Percentiles rank a stretch among this genome's conserved stretches.
phyloP scores from a whole-genome alignment of 2,329 filamentous ascomycete genomes.

The Fonsecaea erecta region DNA sequence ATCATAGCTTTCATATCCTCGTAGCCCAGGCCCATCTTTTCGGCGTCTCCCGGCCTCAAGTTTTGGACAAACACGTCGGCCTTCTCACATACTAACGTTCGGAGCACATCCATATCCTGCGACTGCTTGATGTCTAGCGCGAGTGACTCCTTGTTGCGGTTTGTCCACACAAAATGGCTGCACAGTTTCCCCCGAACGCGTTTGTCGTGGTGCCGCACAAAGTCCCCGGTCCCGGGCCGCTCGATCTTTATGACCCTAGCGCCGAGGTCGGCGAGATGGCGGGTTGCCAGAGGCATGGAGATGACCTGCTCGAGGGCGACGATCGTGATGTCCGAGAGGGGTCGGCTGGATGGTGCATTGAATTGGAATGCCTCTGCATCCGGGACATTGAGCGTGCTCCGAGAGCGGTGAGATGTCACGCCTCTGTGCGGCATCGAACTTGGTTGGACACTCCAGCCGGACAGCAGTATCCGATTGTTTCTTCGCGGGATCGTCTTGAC shows the following conservation, averaged over 20 bases:
- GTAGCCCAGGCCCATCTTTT: slow-evolving; percentile 55
- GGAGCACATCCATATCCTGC: slow-evolving; percentile 51
- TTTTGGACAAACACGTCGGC: slow-evolving; percentile 62
- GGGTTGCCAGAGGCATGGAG: slow-evolving; percentile 60
- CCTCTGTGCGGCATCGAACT: neutral
- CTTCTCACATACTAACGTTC: slow-evolving; percentile 47
- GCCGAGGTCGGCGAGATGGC: slow-evolving; percentile 60
- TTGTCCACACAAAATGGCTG: slow-evolving; percentile 63
- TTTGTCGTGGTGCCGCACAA: slow-evolving; percentile 58
- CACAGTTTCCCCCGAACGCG: slow-evolving; percentile 54
- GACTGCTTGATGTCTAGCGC: slow-evolving; percentile 56
- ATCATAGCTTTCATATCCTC: slow-evolving; percentile 45
- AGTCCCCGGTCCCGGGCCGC: slow-evolving; percentile 58
- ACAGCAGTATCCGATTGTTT: neutral
- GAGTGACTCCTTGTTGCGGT: slow-evolving; percentile 60
- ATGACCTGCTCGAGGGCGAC: slow-evolving; percentile 61
- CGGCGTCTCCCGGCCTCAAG: slow-evolving; percentile 56
- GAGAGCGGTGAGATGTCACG: neutral
- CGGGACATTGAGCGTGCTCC: slow-evolving; percentile 1
- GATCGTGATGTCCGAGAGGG: slow-evolving; percentile 55
- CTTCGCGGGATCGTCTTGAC: neutral
- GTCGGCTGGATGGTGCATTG: slow-evolving; percentile 35
- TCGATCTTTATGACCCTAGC: slow-evolving; percentile 62
- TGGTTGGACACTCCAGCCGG: neutral
- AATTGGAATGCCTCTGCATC: slow-evolving; percentile 18